Conservation (phyloP, 352 stramenopile species). For the Peronospora farinosa region DNA sequence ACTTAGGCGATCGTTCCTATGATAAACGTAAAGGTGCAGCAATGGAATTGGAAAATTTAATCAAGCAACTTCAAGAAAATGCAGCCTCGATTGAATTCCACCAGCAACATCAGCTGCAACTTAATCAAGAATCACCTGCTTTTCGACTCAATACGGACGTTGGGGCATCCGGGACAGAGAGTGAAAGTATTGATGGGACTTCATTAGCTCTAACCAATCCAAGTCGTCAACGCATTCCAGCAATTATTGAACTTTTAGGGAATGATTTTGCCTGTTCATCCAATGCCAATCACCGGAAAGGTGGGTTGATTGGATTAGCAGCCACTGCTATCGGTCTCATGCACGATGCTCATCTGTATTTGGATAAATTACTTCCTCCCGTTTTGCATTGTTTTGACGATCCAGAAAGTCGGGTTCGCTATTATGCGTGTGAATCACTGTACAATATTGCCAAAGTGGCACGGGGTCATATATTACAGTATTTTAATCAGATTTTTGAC, state of each 20-base stretch:
- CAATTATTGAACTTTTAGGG: conserved; percentile 94
- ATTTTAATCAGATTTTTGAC: conserved; percentile 99
- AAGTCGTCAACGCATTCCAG: conserved; percentile 81
- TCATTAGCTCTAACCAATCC: conserved; percentile 31
- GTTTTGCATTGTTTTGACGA: conserved; percentile 99
- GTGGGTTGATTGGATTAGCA: conserved; percentile 96
- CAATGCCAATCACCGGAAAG: conserved; percentile 98
- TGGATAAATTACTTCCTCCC: conserved; percentile 93
- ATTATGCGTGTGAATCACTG: conserved; percentile 98
- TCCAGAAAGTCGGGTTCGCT: conserved; percentile 94
- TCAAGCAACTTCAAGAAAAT: conserved; percentile 95
- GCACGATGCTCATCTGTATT: conserved; percentile 85
- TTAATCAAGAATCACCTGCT: conserved; percentile 16
- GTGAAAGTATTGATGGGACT: conserved; percentile 20
- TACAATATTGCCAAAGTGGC: conserved; percentile 99
- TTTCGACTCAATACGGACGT: conserved; percentile 12
- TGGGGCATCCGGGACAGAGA: conserved; percentile 17
- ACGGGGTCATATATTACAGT: conserved; percentile 90
- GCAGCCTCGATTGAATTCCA: conserved; percentile 72
- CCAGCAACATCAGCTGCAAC: conserved; percentile 45
- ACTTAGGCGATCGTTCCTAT: conserved; percentile 96
- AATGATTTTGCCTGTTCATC: conserved; percentile 98
- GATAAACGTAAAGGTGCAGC: conserved; percentile 99
- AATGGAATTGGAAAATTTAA: conserved; percentile 97
- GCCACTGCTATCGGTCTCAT: conserved; percentile 97